Percentiles rank a stretch among this genome's conserved stretches.
Evolutionary conservation across 2,329 filamentous ascomycete genomes (phyloP).

Genomic region (Xylariaceae sp.): DNA sequence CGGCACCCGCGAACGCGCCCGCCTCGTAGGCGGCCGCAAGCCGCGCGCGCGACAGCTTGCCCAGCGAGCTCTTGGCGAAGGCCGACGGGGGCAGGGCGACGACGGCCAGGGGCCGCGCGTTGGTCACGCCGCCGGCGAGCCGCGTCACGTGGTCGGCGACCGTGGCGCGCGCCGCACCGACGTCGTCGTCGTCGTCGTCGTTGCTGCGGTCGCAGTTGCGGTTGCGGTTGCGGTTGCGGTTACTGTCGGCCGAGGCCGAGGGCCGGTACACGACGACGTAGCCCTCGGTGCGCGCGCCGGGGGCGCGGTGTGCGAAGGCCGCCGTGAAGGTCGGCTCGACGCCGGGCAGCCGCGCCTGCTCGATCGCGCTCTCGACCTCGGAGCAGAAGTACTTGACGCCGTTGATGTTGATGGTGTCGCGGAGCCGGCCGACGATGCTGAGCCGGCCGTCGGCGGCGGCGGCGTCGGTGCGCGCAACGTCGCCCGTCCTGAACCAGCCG

Average conservation of each 20-base stretch:
- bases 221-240: no score
- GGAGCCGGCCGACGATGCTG: not conserved
- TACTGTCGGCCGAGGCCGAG: no score
- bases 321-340: slow-evolving; percentile 2
- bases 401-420: not conserved
- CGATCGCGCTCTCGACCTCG: no score
- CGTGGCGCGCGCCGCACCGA: no score
- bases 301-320: not conserved
- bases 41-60: slow-evolving; percentile 28
- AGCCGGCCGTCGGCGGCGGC: not conserved
- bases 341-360: slow-evolving; percentile 19
- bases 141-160: no score
- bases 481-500: slow-evolving; percentile 36
- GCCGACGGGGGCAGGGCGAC: no score
- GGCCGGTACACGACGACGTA: not conserved
- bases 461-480: slow-evolving; percentile 13
- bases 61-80: slow-evolving; percentile 26
- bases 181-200: no score
- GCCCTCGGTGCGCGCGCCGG: slow-evolving; percentile 1
- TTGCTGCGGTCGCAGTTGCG: no score
- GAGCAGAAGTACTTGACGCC: no score
- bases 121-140: no score
- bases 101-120: no score
- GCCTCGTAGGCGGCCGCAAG: slow-evolving; percentile 18
- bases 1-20: slow-evolving; percentile 16